Conservation (phyloP, 371 early-diverging fungal species). For the Mucor circinelloides region DNA sequence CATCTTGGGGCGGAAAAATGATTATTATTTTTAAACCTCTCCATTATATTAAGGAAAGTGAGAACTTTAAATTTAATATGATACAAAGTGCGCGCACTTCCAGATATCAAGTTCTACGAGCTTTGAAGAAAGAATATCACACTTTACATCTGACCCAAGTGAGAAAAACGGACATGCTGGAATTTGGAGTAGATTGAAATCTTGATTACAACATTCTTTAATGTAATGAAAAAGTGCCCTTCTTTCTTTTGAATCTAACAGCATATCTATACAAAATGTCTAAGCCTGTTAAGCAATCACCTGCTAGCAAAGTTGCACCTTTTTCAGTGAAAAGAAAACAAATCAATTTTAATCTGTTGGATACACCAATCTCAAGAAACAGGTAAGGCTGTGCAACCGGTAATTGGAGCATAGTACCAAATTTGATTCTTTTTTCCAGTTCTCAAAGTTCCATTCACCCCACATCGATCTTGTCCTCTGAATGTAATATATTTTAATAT, state of each 20-base stretch:
- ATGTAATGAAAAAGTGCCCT: background rate
- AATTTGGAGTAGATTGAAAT: slow-evolving; percentile 2
- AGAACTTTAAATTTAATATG: background rate
- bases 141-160: background rate
- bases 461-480: slow-evolving; percentile 8
- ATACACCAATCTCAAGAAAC: slow-evolving; percentile 18
- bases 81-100: slow-evolving; percentile 1
- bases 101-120: background rate
- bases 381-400: slow-evolving; percentile 2
- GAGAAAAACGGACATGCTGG: background rate
- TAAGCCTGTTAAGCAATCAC: background rate
- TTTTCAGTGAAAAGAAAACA: slow-evolving; percentile 39
- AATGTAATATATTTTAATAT: slow-evolving; percentile 15
- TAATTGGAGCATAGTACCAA: background rate
- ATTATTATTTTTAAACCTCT: background rate
- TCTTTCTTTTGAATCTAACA: background rate
- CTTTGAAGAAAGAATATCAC: background rate
- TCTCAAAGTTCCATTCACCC: slow-evolving; percentile 8
- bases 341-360: slow-evolving; percentile 36
- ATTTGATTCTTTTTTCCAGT: slow-evolving; percentile 4
- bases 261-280: background rate
- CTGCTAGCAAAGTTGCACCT: background rate
- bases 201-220: background rate
- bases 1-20: background rate
- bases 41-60: background rate